These are phyloP conservation scores for Eucalyptus erythrocorys DNA, from an alignment of 345 rosid species.

Conservation along the genomic window DNA sequence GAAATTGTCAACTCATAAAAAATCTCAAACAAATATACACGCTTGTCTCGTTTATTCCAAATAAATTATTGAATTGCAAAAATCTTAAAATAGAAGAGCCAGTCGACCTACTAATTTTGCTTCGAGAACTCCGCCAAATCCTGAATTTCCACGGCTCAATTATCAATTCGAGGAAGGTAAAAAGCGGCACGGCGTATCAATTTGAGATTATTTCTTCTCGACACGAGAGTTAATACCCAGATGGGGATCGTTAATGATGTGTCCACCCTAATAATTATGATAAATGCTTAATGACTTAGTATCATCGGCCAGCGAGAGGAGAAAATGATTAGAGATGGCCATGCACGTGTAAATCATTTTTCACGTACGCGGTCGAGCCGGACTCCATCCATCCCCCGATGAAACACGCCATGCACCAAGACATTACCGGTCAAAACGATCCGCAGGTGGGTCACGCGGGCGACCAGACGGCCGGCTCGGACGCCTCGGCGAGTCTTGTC, in stretches of 20 bases:
- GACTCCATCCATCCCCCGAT: neutral
- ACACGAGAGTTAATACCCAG: neutral
- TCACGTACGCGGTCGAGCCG: neutral
- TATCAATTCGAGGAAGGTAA: neutral
- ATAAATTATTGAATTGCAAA: fast-evolving
- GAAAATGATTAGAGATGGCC: neutral
- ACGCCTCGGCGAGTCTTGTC: neutral
- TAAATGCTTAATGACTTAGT: neutral
- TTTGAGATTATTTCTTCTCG: neutral
- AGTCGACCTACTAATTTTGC: neutral
- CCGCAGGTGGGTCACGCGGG: neutral
- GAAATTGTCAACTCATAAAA: fast-evolving
- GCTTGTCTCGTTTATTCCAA: fast-evolving
- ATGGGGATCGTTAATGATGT: fast-evolving
- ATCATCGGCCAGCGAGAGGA: neutral
- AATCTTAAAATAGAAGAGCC: neutral
- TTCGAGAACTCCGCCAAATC: fast-evolving
- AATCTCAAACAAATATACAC: neutral
- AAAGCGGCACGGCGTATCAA: neutral
- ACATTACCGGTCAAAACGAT: neutral
- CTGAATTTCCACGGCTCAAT: fast-evolving
- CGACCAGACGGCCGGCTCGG: neutral
- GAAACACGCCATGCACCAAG: neutral
- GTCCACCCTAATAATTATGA: neutral
- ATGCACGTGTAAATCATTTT: neutral